A percentile compares a stretch with the other conserved stretches of the same genome.
These are phyloP conservation scores for Xanthoparmelia taractica DNA, from an alignment of 495 filamentous ascomycete species.

Conservation along the genomic window DNA sequence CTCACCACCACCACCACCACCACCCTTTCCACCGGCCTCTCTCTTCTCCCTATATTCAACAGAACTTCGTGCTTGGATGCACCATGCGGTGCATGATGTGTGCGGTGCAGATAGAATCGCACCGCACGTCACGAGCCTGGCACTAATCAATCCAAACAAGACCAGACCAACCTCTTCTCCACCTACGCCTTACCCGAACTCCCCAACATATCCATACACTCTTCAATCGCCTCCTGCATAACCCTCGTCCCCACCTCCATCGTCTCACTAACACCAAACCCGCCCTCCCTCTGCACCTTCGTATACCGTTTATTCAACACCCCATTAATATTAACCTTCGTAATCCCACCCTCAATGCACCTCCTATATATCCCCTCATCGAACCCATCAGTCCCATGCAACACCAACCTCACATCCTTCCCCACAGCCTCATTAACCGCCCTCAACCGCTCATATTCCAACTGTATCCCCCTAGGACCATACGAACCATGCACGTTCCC, in stretches of 20 bases:
- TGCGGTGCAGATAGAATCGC: too few relatives aligned
- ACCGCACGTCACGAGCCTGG: too few relatives aligned
- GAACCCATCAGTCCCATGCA: slow-evolving; percentile 76
- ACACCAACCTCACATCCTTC: slow-evolving; percentile 54
- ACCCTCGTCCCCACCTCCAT: slow-evolving; percentile 63
- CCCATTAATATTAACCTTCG: slow-evolving; percentile 79
- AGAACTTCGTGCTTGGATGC: too few relatives aligned
- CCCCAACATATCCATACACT: slow-evolving; percentile 64
- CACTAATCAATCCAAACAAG: too few relatives aligned
- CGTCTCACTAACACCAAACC: slow-evolving; percentile 56
- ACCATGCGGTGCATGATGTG: too few relatives aligned
- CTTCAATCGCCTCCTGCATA: slow-evolving; percentile 71
- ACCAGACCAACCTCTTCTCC: background rate
- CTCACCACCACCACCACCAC: too few relatives aligned
- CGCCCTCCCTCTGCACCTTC: slow-evolving; percentile 57
- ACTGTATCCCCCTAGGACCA: slow-evolving; percentile 61
- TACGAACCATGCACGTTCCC: slow-evolving; percentile 84
- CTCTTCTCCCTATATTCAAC: too few relatives aligned
- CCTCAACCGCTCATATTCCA: slow-evolving; percentile 64
- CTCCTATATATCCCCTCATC: slow-evolving; percentile 56
- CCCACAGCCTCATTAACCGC: slow-evolving; percentile 56
- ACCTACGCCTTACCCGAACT: slow-evolving; percentile 52
- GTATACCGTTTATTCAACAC: slow-evolving; percentile 67
- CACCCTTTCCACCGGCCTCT: too few relatives aligned
- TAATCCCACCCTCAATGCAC: slow-evolving; percentile 63